Conservation (phyloP, 2,329 filamentous ascomycete genomes). For the Talaromyces sp. region DNA sequence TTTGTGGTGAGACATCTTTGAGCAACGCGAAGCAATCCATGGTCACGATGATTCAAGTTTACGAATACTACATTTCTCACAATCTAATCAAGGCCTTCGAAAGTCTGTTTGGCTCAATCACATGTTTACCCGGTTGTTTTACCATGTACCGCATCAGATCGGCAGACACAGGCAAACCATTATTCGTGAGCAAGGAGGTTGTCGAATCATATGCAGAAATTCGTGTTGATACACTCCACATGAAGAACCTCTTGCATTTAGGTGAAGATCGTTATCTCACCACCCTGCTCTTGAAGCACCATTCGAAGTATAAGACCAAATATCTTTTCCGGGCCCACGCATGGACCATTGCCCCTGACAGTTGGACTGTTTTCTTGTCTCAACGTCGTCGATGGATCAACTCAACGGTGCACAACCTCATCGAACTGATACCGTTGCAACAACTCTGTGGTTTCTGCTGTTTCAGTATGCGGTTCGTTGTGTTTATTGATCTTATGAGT, state of each 20-base stretch:
- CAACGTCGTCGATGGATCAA: constrained; percentile 99
- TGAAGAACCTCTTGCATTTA: constrained; percentile 95
- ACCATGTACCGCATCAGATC: constrained; percentile 97
- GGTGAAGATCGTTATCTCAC: constrained; percentile 98
- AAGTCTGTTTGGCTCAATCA: constrained; percentile 93
- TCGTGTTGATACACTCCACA: constrained; percentile 94
- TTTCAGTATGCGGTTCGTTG: constrained; percentile 98
- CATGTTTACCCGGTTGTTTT: constrained; percentile 97
- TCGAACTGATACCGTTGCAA: constrained; percentile 87
- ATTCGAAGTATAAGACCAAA: constrained; percentile 96
- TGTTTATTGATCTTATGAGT: constrained; percentile 88
- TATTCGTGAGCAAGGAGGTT: constrained; percentile 92
- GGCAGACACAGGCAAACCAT: constrained; percentile 87
- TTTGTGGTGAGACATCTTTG: constrained; percentile 90
- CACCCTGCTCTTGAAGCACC: constrained; percentile 86
- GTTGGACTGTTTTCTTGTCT: constrained; percentile 90
- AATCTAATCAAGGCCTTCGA: constrained; percentile 96
- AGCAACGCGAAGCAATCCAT: constrained; percentile 91
- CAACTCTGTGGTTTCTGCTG: constrained; percentile 99
- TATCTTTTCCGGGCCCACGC: constrained; percentile 89
- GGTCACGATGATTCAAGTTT: constrained; percentile 98
- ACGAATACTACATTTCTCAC: constrained; percentile 99
- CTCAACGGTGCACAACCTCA: constrained; percentile 95
- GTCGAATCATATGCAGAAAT: constrained; percentile 85
- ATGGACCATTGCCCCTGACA: constrained; percentile 95